phyloP scores from a whole-genome alignment of 192 early-diverging fungal genomes.

The Glomus cerebriforme region DNA sequence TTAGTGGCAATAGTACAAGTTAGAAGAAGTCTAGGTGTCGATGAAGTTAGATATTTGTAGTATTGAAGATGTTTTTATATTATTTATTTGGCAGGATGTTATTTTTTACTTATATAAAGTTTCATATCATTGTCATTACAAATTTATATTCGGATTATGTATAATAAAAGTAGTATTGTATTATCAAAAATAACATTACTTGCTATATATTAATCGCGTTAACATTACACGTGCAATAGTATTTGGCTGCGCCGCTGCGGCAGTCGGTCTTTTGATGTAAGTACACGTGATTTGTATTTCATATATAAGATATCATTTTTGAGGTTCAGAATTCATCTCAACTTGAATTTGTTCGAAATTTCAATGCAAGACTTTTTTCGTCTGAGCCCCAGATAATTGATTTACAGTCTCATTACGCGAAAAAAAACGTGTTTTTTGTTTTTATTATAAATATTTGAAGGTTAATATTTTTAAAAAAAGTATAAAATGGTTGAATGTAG shows the following conservation, averaged over 20 bases:
- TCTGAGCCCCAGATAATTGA: background rate
- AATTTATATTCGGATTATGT: no score
- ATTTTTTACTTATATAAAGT: no score
- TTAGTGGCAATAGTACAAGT: constrained; percentile 82
- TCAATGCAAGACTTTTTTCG: background rate
- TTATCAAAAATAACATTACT: no score
- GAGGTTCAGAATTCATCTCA: background rate
- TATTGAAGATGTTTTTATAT: background rate
- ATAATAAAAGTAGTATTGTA: no score
- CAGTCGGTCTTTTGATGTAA: no score
- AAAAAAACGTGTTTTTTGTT: background rate
- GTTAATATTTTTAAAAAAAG: background rate
- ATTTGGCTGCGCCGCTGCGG: no score
- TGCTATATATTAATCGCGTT: no score
- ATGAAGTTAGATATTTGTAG: constrained; percentile 56
- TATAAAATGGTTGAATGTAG: background rate
- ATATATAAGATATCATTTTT: no score
- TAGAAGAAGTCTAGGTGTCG: constrained; percentile 73
- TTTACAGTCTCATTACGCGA: background rate
- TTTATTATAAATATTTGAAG: background rate
- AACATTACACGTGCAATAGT: no score
- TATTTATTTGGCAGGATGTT: no score
- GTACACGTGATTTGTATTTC: no score
- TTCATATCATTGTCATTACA: no score
- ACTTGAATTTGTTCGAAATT: background rate